Evolutionary conservation across 2,329 filamentous ascomycete species (phyloP).

Genomic region (Aspergillus unguis): DNA sequence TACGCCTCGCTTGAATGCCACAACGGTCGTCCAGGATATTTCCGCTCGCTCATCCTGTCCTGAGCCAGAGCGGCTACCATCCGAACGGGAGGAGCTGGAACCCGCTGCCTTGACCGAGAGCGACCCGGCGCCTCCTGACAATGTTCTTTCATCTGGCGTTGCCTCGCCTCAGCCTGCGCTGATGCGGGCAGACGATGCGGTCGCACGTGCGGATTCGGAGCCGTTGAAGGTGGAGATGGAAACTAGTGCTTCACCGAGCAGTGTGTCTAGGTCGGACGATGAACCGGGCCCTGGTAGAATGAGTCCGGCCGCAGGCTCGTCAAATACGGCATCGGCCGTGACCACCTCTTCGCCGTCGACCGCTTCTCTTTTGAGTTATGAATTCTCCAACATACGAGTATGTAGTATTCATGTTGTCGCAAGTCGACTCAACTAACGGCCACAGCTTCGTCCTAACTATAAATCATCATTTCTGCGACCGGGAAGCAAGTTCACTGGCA

Average conservation of each 20-base stretch:
- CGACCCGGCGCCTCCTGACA: constrained; percentile 24
- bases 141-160: constrained; percentile 25
- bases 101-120: constrained; percentile 19
- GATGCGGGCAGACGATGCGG: constrained; percentile 29
- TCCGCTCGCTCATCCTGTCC: constrained; percentile 49
- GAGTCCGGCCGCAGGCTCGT: constrained; percentile 29
- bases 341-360: constrained; percentile 32
- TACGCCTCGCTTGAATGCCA: constrained; percentile 41
- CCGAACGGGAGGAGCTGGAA: constrained; percentile 34
- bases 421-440: constrained; percentile 15
- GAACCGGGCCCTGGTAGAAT: constrained; percentile 30
- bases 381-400: constrained; percentile 57
- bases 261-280: constrained; percentile 30
- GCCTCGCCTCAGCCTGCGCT: constrained; percentile 24
- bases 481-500: constrained; percentile 84
- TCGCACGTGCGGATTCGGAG: constrained; percentile 23
- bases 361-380: constrained; percentile 51
- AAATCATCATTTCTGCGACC: constrained; percentile 82
- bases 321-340: constrained; percentile 28
- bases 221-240: constrained; percentile 25
- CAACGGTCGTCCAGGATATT: constrained; percentile 44
- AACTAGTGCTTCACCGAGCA: constrained; percentile 20
- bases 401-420: constrained; percentile 6
- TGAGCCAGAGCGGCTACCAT: constrained; percentile 37
- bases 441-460: constrained; percentile 70